A percentile compares a stretch with the other conserved stretches of the same genome.
phyloP scores from a whole-genome alignment of 768 basidiomycete species.

The Tricholoma terreum region DNA sequence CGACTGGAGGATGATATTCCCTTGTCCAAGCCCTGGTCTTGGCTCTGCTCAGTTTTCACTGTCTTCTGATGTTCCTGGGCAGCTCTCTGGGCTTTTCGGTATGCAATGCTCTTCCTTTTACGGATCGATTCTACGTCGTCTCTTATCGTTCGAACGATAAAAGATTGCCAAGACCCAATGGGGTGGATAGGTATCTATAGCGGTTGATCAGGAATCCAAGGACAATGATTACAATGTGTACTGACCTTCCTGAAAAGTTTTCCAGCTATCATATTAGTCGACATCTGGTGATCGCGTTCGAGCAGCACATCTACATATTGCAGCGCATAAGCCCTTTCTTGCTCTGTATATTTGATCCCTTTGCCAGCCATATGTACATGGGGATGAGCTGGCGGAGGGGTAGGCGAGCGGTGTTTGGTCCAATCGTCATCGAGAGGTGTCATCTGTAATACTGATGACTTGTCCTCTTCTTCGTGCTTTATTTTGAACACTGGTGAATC shows the following conservation, averaged over 20 bases:
- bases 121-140: constrained; percentile 44
- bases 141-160: constrained; percentile 29
- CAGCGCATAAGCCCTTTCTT: constrained; percentile 48
- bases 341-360: constrained; percentile 40
- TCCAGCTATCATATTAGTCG: constrained; percentile 33
- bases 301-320: constrained; percentile 45
- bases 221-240: constrained; percentile 2
- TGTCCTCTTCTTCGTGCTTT: not conserved
- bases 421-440: not conserved
- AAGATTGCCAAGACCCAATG: constrained; percentile 46
- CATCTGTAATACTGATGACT: not conserved
- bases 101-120: constrained; percentile 49
- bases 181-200: constrained; percentile 61
- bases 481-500: not conserved
- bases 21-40: constrained; percentile 1
- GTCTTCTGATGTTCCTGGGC: constrained; percentile 2
- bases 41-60: constrained; percentile 11
- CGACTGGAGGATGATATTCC: not conserved
- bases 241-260: constrained; percentile 47
- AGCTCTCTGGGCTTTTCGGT: constrained; percentile 38
- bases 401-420: constrained; percentile 34
- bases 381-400: constrained; percentile 40
- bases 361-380: constrained; percentile 24
- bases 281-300: constrained; percentile 44
- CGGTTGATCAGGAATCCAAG: constrained; percentile 48